Percentiles rank a stretch among this genome's conserved stretches.
phyloP scores from a whole-genome alignment of 2,329 filamentous ascomycete genomes.

The Geoglossum cookeanum region DNA sequence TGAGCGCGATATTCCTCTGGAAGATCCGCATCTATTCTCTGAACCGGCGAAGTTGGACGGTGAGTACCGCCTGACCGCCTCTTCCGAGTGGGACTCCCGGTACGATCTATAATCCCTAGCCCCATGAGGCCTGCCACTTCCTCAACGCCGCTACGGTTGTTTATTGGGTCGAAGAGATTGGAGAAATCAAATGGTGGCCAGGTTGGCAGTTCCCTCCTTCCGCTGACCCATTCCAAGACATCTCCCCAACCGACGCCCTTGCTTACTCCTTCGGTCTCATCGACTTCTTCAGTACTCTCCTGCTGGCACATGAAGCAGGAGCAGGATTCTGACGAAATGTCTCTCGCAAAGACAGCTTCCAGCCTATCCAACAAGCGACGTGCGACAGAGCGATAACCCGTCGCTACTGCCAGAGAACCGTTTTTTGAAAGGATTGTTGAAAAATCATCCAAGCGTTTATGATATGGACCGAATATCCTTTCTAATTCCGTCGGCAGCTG shows the following conservation, averaged over 20 bases:
- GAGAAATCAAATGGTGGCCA: conserved; percentile 79
- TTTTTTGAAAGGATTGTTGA: conserved; percentile 60
- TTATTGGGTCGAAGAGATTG: conserved; percentile 39
- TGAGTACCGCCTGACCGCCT: not conserved
- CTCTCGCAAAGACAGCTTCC: conserved; percentile 84
- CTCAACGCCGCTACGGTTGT: conserved; percentile 10
- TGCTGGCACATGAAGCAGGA: conserved; percentile 63
- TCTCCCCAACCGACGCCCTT: conserved; percentile 84
- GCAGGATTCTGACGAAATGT: conserved; percentile 76
- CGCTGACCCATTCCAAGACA: conserved; percentile 80
- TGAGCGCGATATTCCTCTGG: conserved; percentile 86
- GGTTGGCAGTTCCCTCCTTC: conserved; percentile 61
- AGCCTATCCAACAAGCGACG: conserved; percentile 73
- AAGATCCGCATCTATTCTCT: conserved; percentile 80
- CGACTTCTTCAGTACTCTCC: conserved; percentile 21
- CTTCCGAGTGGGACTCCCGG: not conserved
- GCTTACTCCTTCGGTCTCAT: conserved; percentile 26
- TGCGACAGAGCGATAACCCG: conserved; percentile 87
- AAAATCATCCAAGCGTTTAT: conserved; percentile 71
- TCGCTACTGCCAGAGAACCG: conserved; percentile 85
- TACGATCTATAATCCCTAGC: conserved; percentile 21
- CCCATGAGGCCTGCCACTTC: conserved; percentile 29
- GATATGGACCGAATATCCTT: conserved; percentile 64
- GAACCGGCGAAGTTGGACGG: conserved; percentile 29
- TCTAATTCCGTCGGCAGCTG: conserved; percentile 37